Evolutionary conservation across 2,329 filamentous ascomycete genomes (phyloP), one percentile per base, ranked within the genome.

Genomic region (Colletotrichum orbiculare): DNA sequence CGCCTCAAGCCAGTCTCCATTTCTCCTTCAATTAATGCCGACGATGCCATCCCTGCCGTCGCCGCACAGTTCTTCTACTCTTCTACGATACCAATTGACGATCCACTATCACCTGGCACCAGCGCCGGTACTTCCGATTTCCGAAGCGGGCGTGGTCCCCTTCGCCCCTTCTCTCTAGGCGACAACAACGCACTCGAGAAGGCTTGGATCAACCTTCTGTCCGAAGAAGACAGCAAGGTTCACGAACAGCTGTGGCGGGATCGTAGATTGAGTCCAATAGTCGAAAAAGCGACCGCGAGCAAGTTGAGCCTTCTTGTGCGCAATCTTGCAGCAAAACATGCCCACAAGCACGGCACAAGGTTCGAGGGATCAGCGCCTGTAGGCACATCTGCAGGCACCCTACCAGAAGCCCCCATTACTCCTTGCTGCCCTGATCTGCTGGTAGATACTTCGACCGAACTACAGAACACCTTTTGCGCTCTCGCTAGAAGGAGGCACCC

Each of bases 41-140:
- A 79, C 48, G 78, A 83, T 58, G 81, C 79, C 57, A 82, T 86
- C 33, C 90, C 91, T 13, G 83, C 87, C 0, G 76, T 91, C 58
- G 82, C 84, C 38, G 85, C 90, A 25, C 92, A 93, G 68, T 97
- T 93, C 80, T 97, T 97, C 78, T 97, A 97, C 77, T 86, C 89
- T 12, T 96, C 93, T 10, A 82, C 89, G 11, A 85, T 95, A 54
- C 90, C 93, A 37, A 94, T 97, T 73, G 94, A 97, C 73, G 94
- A 97, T 73, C 93, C 93, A 33, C 84, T 97, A n/a, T 93, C 91
- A 9, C 86, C 90, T 2, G 79, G 82, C 10, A 76, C 84, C 78
- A 73, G 87, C 76, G 74, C 86, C 73, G 76, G 76, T 33, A 71
- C 84, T 75, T 68, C 82, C 74, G 79, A 89, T 54, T 74, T 83